Conservation (phyloP, 202 grass and related monocot species). For the Carex sylvatica region DNA sequence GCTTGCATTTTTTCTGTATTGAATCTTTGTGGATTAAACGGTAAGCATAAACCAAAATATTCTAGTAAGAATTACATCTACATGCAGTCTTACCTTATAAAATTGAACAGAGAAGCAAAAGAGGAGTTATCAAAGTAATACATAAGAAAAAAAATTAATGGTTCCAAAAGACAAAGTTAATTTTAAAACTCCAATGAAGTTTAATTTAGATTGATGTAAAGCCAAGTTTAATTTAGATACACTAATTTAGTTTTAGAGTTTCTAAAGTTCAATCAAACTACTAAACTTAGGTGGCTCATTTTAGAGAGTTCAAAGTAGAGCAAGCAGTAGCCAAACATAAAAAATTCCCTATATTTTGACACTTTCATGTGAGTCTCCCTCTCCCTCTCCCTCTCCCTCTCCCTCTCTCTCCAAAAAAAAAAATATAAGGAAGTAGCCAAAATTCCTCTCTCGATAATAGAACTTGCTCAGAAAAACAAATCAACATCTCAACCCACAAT, state of each 20-base stretch:
- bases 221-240: constrained; percentile 19
- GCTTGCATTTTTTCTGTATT: constrained; percentile 79
- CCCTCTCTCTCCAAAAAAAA: background rate
- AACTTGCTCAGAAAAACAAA: background rate
- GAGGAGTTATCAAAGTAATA: constrained; percentile 4
- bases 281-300: constrained; percentile 19
- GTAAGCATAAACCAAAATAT: background rate
- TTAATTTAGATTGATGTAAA: constrained; percentile 22
- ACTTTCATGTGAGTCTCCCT: background rate
- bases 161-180: background rate
- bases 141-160: constrained; percentile 12
- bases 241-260: constrained; percentile 18
- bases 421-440: background rate
- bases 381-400: background rate
- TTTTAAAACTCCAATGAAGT: constrained; percentile 13
- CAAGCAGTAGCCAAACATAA: constrained; percentile 6
- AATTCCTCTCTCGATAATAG: constrained; percentile 3
- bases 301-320: constrained; percentile 16
- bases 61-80: background rate
- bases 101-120: constrained; percentile 3
- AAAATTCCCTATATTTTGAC: constrained; percentile 22
- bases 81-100: background rate
- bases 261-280: constrained; percentile 10
- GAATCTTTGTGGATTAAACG: constrained; percentile 23
- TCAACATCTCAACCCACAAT: background rate